phyloP scores from a whole-genome alignment of 78 protist genomes.

The Tieghemostelium lacteum region DNA sequence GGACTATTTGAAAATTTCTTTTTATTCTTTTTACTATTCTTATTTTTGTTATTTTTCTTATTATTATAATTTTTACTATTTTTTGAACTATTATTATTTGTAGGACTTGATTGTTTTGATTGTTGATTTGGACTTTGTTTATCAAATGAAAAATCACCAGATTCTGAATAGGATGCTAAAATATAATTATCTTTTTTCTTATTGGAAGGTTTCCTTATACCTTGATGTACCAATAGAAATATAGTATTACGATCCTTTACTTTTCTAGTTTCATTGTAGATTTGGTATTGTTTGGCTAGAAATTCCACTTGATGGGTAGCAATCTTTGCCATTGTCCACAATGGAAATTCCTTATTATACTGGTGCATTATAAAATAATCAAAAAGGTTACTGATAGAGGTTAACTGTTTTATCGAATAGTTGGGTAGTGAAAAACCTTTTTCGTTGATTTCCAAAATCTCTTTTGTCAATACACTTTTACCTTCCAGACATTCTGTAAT shows the following conservation, averaged over 20 bases:
- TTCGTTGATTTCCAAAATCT: constrained; percentile 11
- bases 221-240: constrained; percentile 4
- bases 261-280: constrained; percentile 3
- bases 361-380: constrained; percentile 40
- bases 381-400: constrained; percentile 25
- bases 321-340: constrained; percentile 57
- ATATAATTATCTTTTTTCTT: constrained; percentile 50
- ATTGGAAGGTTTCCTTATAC: constrained; percentile 45
- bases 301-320: constrained; percentile 38
- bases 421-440: constrained; percentile 31
- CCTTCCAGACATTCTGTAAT: constrained; percentile 10
- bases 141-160: constrained; percentile 15
- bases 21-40: not conserved
- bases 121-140: not conserved
- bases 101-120: not conserved
- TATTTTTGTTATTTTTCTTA: too few species aligned
- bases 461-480: constrained; percentile 20
- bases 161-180: constrained; percentile 18
- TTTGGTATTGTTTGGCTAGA: constrained; percentile 43
- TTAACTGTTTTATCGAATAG: constrained; percentile 31
- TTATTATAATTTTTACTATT: not conserved
- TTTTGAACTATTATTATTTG: not conserved
- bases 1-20: not conserved
- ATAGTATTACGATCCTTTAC: constrained; percentile 20
- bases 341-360: constrained; percentile 45